phyloP scores from a whole-genome alignment of 495 filamentous ascomycete genomes.

The Podospora pseudocomata region DNA sequence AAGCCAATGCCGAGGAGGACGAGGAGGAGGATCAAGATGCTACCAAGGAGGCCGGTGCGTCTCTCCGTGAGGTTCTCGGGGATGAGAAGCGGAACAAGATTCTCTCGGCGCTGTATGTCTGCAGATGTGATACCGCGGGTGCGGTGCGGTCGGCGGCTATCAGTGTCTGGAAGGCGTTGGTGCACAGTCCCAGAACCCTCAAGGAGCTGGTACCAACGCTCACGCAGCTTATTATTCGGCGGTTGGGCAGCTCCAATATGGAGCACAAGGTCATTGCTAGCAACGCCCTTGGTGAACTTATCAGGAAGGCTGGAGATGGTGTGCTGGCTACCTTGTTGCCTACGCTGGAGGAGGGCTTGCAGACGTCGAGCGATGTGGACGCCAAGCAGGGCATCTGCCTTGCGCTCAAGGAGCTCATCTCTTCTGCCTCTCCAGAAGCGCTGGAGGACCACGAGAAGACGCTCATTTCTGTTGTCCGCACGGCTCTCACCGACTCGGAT shows the following conservation, averaged over 20 bases:
- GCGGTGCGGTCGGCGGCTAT: slow-evolving; percentile 88
- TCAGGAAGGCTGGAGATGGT: slow-evolving; percentile 92
- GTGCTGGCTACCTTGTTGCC: slow-evolving; percentile 85
- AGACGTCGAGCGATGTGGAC: slow-evolving; percentile 83
- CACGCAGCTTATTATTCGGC: slow-evolving; percentile 88
- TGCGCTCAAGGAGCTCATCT: slow-evolving; percentile 86
- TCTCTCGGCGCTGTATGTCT: slow-evolving; percentile 91
- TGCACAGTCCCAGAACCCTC: slow-evolving; percentile 85
- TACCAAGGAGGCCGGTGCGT: slow-evolving; percentile 79
- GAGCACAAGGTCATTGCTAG: slow-evolving; percentile 98
- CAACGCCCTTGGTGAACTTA: slow-evolving; percentile 92
- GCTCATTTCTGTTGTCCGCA: slow-evolving; percentile 88
- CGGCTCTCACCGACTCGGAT: slow-evolving; percentile 85
- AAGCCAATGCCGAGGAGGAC: slow-evolving; percentile 74
- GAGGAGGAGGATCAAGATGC: slow-evolving; percentile 67
- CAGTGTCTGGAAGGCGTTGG: slow-evolving; percentile 92
- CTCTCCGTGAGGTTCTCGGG: slow-evolving; percentile 86
- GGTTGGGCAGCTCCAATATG: slow-evolving; percentile 92
- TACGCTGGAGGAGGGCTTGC: slow-evolving; percentile 87
- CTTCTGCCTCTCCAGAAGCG: slow-evolving; percentile 82
- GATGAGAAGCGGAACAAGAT: slow-evolving; percentile 95
- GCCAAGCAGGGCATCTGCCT: slow-evolving; percentile 97
- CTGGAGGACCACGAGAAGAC: slow-evolving; percentile 94
- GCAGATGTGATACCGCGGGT: slow-evolving; percentile 93
- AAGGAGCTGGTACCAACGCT: slow-evolving; percentile 94